Conservation (phyloP, 164 flowering plant species). For the Warburgia ugandensis region DNA sequence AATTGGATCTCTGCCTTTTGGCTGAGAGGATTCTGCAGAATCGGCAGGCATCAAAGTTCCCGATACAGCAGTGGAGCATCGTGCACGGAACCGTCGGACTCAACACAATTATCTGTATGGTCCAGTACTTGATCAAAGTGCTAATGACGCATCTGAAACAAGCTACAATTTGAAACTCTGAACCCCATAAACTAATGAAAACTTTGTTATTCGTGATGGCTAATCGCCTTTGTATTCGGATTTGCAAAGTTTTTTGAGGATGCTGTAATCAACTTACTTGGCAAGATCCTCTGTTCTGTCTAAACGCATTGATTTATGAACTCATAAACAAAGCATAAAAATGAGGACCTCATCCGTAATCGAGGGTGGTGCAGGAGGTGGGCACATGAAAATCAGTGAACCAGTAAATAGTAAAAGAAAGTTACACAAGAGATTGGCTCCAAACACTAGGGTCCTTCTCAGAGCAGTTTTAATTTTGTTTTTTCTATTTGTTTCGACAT, state of each 20-base stretch:
- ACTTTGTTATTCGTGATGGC: no score
- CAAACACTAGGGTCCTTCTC: constrained; percentile 1
- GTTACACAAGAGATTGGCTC: background rate
- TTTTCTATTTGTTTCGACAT: background rate
- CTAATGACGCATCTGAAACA: no score
- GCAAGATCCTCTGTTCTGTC: background rate
- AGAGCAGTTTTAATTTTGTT: background rate
- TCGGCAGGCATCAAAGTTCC: no score
- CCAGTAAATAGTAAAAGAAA: background rate
- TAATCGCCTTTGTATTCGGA: no score
- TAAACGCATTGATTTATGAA: background rate
- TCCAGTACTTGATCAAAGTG: no score
- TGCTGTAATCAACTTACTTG: constrained; percentile 1
- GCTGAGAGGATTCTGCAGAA: no score
- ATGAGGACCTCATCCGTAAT: background rate
- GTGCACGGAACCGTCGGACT: no score
- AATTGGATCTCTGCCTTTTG: no score
- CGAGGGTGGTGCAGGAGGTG: background rate
- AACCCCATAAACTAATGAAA: no score
- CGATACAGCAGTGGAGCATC: no score
- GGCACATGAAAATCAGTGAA: constrained; percentile 1
- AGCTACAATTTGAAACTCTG: no score
- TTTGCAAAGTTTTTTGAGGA: background rate
- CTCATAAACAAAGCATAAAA: background rate
- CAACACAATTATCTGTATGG: no score